phyloP scores from a whole-genome alignment of 306 rosid species.

The Ceratonia siliqua region DNA sequence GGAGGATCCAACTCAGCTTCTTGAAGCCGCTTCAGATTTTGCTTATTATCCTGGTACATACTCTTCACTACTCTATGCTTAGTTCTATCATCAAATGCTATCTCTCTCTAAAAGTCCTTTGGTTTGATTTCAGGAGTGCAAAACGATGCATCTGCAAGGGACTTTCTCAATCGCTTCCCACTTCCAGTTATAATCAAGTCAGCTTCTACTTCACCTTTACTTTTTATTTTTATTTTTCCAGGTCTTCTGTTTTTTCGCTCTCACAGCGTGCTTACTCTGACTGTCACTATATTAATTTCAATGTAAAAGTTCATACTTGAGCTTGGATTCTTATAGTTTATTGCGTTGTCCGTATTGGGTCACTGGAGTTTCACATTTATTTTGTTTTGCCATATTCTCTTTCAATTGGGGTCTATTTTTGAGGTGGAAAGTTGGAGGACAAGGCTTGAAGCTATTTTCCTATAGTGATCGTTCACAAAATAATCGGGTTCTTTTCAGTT shows the following conservation, averaged over 20 bases:
- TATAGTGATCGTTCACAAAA: not conserved
- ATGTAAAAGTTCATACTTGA: too few species aligned
- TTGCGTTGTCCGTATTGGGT: not conserved
- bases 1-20: constrained; percentile 63
- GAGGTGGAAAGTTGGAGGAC: not conserved
- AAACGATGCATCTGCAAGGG: constrained; percentile 62
- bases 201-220: not conserved
- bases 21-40: constrained; percentile 72
- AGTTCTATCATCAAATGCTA: not conserved
- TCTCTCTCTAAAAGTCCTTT: not conserved
- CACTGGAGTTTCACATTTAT: not conserved
- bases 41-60: constrained; percentile 61
- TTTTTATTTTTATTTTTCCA: not conserved
- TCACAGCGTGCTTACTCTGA: not conserved
- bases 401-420: not conserved
- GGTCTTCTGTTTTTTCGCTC: not conserved
- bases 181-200: constrained; percentile 73
- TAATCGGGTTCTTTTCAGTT: not conserved
- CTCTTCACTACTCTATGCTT: not conserved
- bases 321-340: not conserved
- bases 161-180: constrained; percentile 76
- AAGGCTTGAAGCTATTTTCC: too few species aligned
- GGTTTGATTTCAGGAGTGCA: constrained; percentile 54
- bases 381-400: not conserved
- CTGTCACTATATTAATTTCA: not conserved